Conservation (phyloP, 306 rosid genomes). For the Gastrolobium bilobum region DNA sequence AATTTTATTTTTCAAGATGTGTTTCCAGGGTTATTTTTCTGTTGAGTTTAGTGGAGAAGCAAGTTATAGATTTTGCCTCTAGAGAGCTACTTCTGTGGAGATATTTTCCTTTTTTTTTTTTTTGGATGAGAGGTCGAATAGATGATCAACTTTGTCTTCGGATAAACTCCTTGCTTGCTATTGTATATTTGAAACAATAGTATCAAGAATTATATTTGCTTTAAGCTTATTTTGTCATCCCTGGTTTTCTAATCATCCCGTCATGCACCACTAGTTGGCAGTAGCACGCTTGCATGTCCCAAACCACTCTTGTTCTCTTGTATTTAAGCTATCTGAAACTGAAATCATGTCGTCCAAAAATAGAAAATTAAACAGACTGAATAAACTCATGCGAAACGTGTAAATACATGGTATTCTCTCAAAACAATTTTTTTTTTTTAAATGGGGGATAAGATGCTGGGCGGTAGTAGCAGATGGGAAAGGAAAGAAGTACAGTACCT, state of each 20-base stretch:
- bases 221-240: neutral
- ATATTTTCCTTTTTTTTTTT: neutral
- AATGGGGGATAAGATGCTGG: too few species aligned
- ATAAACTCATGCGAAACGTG: slow-evolving; percentile 8
- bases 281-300: neutral
- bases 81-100: slow-evolving; percentile 17
- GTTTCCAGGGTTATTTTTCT: neutral
- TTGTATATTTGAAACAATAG: slow-evolving; percentile 34
- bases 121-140: neutral
- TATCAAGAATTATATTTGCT: slow-evolving; percentile 22
- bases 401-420: neutral
- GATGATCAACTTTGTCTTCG: slow-evolving; percentile 7
- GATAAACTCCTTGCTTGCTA: slow-evolving; percentile 26
- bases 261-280: too few species aligned
- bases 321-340: neutral
- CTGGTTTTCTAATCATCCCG: neutral
- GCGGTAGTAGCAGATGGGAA: neutral
- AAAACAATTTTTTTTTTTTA: neutral
- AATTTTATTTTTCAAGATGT: slow-evolving; percentile 36
- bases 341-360: neutral
- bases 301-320: neutral
- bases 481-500: neutral
- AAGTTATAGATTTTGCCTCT: slow-evolving; percentile 40
- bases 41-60: slow-evolving; percentile 32
- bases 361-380: neutral